Percentiles rank a stretch among this genome's conserved stretches.
Evolutionary conservation across 2,329 filamentous ascomycete genomes (phyloP).

Genomic region (Colletotrichum musicola): DNA sequence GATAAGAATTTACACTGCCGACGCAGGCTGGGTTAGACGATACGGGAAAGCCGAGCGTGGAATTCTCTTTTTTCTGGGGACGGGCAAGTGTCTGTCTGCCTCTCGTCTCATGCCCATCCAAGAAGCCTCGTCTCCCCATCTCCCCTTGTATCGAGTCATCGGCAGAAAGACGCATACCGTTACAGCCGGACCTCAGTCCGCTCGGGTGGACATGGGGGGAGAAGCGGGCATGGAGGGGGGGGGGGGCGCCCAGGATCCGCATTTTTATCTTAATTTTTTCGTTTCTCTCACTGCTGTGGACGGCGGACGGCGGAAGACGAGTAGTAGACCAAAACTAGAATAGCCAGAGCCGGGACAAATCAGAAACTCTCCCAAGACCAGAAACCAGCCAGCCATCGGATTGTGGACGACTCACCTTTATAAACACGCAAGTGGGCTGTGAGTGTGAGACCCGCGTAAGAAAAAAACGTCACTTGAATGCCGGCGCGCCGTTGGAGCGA

Average conservation of each 20-base stretch:
- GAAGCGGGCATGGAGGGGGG: background rate
- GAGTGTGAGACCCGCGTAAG: background rate
- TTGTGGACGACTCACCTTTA: background rate
- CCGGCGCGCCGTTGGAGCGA: conserved; percentile 8
- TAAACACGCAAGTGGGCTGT: background rate
- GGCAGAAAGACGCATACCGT: background rate
- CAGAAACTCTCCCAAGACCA: background rate
- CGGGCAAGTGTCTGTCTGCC: too few species aligned
- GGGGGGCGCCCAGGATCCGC: background rate
- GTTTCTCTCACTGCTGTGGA: too few species aligned
- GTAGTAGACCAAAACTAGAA: too few species aligned
- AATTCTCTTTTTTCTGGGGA: too few species aligned
- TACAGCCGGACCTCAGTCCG: conserved; percentile 22
- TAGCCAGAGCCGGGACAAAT: too few species aligned
- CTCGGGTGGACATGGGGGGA: background rate
- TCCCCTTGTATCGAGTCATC: background rate
- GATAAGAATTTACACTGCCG: too few species aligned
- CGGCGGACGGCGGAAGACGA: too few species aligned
- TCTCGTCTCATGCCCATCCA: too few species aligned
- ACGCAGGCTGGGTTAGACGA: too few species aligned
- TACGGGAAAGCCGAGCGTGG: too few species aligned
- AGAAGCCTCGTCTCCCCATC: background rate
- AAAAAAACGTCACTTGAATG: conserved; percentile 21
- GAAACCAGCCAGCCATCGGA: background rate
- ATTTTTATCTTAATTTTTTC: too few species aligned